phyloP scores from a whole-genome alignment of 1,284 basidiomycete genomes.

The Xerocomus nothofagi region DNA sequence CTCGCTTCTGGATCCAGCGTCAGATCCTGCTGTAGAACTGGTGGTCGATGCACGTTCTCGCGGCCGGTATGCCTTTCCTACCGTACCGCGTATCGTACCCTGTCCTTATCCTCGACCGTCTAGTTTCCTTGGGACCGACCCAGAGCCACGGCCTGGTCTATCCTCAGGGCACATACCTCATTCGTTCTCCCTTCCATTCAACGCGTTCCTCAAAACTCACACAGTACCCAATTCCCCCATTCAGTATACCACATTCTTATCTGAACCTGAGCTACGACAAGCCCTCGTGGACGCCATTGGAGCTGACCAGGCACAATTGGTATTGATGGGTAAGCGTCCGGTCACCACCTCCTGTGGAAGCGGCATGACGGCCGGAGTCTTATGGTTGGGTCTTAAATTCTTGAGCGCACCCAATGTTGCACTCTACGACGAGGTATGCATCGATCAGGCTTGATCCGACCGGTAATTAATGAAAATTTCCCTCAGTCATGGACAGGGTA shows the following conservation, averaged over 20 bases:
- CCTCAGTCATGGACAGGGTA: constrained; percentile 84
- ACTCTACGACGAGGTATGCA: constrained; percentile 82
- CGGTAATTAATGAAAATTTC: constrained; percentile 20
- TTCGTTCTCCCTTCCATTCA: constrained; percentile 86
- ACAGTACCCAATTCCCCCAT: constrained; percentile 37
- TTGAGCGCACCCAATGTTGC: constrained; percentile 60
- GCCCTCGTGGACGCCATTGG: constrained; percentile 67
- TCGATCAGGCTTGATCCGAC: constrained; percentile 8
- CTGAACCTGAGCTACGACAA: constrained; percentile 54
- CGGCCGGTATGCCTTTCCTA: constrained; percentile 57
- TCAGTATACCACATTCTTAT: constrained; percentile 66
- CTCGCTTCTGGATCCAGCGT: constrained; percentile 47
- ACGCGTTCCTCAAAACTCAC: constrained; percentile 64
- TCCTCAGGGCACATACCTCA: constrained; percentile 93
- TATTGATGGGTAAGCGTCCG: constrained; percentile 57
- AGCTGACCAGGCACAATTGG: constrained; percentile 47
- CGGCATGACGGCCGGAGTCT: constrained; percentile 94
- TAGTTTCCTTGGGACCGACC: constrained; percentile 78
- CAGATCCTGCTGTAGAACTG: constrained; percentile 55
- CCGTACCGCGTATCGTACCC: constrained; percentile 1
- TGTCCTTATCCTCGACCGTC: constrained; percentile 9
- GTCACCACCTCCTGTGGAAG: constrained; percentile 83
- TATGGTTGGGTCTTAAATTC: constrained; percentile 85
- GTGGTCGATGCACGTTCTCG: constrained; percentile 87
- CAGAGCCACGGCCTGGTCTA: constrained; percentile 88